A percentile compares a stretch with the other conserved stretches of the same genome.
Evolutionary conservation across 2,329 filamentous ascomycete genomes (phyloP).

Genomic region (Ophiostoma novo-ulmi): DNA sequence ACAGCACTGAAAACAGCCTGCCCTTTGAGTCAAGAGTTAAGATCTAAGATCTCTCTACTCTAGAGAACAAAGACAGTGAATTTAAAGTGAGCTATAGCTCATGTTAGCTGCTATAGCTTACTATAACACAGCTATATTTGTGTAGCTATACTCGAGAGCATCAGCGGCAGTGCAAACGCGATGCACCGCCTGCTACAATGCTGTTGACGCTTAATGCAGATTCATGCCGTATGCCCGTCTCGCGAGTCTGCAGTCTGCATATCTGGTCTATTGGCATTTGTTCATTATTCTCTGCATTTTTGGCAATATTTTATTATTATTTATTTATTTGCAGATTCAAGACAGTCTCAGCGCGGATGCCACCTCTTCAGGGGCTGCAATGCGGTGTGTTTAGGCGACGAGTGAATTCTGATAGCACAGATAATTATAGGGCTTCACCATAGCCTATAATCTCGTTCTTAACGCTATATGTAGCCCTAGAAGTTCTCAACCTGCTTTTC

Average conservation of each 20-base stretch:
- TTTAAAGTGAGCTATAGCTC: not conserved
- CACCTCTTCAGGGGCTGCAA: conserved; percentile 5
- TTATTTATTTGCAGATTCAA: not conserved
- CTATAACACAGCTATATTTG: not conserved
- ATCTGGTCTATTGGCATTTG: not conserved
- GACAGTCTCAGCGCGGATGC: not conserved
- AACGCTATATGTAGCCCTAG: not conserved
- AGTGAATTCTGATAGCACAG: not conserved
- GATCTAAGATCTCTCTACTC: not conserved
- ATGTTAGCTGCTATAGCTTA: not conserved
- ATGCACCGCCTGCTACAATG: not conserved
- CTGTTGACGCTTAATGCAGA: not conserved
- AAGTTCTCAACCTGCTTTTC: not conserved
- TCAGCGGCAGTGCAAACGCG: not conserved
- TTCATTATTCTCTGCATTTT: not conserved
- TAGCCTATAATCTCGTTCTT: not conserved
- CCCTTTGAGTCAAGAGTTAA: not conserved
- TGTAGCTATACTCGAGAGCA: not conserved
- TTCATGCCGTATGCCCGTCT: not conserved
- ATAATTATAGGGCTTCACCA: not conserved
- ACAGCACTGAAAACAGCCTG: no score
- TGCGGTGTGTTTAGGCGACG: not conserved
- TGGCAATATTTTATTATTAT: not conserved
- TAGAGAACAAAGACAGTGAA: not conserved
- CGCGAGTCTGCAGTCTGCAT: not conserved